Percentiles rank a stretch among this genome's conserved stretches.
Conservation (phyloP, 1,284 basidiomycete genomes). For the Puccinia brachypodii region DNA sequence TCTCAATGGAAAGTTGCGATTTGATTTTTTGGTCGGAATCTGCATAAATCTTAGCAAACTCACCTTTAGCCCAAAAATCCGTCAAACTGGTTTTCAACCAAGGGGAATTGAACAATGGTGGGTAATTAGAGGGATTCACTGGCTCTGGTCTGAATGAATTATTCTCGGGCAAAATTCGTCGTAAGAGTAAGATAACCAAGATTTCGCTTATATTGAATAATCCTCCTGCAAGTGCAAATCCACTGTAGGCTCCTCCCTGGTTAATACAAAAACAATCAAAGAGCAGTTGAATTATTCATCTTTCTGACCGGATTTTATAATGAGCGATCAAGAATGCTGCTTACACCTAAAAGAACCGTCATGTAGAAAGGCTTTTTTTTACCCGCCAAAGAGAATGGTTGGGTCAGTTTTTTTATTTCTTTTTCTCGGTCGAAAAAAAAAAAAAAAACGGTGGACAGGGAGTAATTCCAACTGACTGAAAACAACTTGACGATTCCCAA, state of each 20-base stretch:
- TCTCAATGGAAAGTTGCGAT: background rate
- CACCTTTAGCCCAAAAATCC: constrained; percentile 47
- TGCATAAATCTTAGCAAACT: background rate
- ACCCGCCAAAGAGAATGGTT: background rate
- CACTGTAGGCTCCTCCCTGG: constrained; percentile 22
- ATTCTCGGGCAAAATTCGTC: constrained; percentile 8
- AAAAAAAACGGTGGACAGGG: background rate
- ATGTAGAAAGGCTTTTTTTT: constrained; percentile 18
- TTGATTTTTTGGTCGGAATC: background rate
- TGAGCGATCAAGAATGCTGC: background rate
- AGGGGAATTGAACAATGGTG: constrained; percentile 45
- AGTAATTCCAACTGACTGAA: background rate
- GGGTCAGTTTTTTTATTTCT: background rate
- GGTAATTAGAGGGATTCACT: constrained; percentile 37
- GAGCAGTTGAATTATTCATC: background rate
- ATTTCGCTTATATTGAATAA: constrained; percentile 43
- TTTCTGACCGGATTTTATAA: background rate
- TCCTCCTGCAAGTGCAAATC: constrained; percentile 29
- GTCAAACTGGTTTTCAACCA: constrained; percentile 20
- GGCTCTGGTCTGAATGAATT: constrained; percentile 27
- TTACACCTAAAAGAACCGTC: constrained; percentile 11
- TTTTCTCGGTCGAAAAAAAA: background rate
- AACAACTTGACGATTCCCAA: background rate
- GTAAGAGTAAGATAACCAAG: background rate
- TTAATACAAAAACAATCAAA: background rate